These are phyloP conservation scores for Syncephalastrum racemosum DNA, from an alignment of 371 early-diverging fungal species.

Conservation along the genomic window DNA sequence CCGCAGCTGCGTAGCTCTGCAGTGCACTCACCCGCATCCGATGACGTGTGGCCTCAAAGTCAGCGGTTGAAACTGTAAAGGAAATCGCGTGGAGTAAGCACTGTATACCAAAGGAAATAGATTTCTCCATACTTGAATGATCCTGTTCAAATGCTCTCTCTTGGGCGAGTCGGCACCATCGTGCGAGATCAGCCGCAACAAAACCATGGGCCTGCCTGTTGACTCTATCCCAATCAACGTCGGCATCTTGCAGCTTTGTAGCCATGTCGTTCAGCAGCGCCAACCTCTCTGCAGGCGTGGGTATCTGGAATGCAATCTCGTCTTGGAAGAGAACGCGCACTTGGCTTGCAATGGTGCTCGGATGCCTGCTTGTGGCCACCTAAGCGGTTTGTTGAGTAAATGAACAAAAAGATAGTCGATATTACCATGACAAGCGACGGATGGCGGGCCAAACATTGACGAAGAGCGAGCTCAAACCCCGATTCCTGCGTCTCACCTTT, in stretches of 20 bases:
- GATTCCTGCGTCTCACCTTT: constrained; percentile 35
- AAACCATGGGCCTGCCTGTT: constrained; percentile 55
- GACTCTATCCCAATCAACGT: constrained; percentile 20
- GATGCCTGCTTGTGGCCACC: constrained; percentile 21
- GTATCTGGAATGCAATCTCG: constrained; percentile 47
- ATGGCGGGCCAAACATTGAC: constrained; percentile 1
- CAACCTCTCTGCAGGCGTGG: constrained; percentile 52
- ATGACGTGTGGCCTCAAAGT: constrained; percentile 35
- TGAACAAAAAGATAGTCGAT: not conserved
- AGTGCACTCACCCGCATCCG: constrained; percentile 37
- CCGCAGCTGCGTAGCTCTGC: constrained; percentile 37
- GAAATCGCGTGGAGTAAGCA: not conserved
- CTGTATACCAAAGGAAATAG: no score
- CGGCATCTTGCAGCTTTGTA: not conserved
- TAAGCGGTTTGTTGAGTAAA: not conserved
- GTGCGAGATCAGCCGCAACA: constrained; percentile 56
- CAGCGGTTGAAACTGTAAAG: constrained; percentile 11
- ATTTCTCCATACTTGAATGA: constrained; percentile 17
- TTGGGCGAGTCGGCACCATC: constrained; percentile 50
- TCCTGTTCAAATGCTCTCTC: constrained; percentile 17
- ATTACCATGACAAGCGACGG: constrained; percentile 17
- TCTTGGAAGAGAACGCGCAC: constrained; percentile 30
- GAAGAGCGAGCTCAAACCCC: constrained; percentile 25
- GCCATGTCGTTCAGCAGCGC: constrained; percentile 37
- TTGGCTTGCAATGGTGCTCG: constrained; percentile 8